Evolutionary conservation across 768 basidiomycete genomes (phyloP).

Genomic region (Lactarius psammicola): DNA sequence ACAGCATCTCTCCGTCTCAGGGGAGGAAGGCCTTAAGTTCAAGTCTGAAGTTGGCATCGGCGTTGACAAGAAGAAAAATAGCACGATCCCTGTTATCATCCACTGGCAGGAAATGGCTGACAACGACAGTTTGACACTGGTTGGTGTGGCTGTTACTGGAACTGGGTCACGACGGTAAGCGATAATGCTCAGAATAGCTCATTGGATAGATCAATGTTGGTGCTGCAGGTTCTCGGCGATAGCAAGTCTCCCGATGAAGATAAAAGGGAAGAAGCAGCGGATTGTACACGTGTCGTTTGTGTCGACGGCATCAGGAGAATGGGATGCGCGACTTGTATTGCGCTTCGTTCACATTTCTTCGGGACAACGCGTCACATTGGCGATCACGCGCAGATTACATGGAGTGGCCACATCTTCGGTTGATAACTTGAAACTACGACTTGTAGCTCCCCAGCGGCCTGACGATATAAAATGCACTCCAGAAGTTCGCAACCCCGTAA

Average conservation of each 20-base stretch:
- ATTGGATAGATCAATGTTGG: background rate
- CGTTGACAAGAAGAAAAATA: background rate
- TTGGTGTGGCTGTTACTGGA: background rate
- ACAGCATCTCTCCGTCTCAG: background rate
- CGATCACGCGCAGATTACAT: background rate
- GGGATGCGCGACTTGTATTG: background rate
- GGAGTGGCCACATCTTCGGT: background rate
- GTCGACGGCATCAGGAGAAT: background rate
- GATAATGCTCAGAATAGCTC: background rate
- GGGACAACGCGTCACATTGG: background rate
- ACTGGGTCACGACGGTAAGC: background rate
- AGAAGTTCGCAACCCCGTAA: no score
- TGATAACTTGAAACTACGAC: background rate
- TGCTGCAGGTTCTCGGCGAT: background rate
- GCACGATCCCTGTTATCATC: conserved; percentile 1
- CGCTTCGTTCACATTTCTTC: background rate
- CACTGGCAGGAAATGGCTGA: background rate
- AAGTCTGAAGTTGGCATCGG: background rate
- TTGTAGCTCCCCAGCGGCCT: background rate
- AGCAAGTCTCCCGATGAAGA: background rate
- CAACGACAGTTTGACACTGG: background rate
- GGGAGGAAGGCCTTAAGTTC: background rate
- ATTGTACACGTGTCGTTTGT: background rate
- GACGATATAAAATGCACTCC: background rate
- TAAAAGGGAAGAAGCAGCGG: background rate